Base-by-base conservation (phyloP, 345 rosid genomes). In the Eucalyptus sp. region DNA sequence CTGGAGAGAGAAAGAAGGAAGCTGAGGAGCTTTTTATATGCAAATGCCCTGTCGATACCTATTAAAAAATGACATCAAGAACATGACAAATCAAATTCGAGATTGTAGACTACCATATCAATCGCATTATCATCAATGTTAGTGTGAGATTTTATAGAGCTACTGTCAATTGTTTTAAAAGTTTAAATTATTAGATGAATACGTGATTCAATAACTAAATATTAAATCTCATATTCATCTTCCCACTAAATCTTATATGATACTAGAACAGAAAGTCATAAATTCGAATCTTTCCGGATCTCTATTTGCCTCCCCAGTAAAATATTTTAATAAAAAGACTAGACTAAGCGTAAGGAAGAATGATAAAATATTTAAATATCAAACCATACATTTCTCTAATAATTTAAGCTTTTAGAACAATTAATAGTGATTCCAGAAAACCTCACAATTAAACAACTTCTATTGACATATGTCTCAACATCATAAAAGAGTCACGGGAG, bases 91-190 rank as follows among this genome's bases (percentile, higher is more conserved):
- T 2, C 62, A 24, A 56, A 56, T 56, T 56, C 1, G 3, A 56
- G 29, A 56, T 56, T 22, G 13, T 56, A 56, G 62, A 25, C 29
- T 22, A 24, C 62, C 13, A 10, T 22, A 56, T 10, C 29, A 24
- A 56, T 10, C 13, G 25, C 27, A 56, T 56, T 24, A 56, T 56
- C 12, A 24, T 56, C 13, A 4, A 56, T 10, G 62, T 56, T 56
- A 56, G 62, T 18, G 58, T 52, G 58, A 18, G 4, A 3, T 52
- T 52, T 52, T 52, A 52, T 52, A 52, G 58, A 52, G 58, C 25
- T 52, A 52, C 1, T 20, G 2, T 1, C 25, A 52, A 52, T 0
- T 52, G 2, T 1, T 52, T 52, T 52, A 10, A 52, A 52, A 52
- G 58, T 52, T 18, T 20, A 52, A 52, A 52, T 0, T 52, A 20